Conservation (phyloP, 169 alveolate genomes). For the Plasmodium malariae region DNA sequence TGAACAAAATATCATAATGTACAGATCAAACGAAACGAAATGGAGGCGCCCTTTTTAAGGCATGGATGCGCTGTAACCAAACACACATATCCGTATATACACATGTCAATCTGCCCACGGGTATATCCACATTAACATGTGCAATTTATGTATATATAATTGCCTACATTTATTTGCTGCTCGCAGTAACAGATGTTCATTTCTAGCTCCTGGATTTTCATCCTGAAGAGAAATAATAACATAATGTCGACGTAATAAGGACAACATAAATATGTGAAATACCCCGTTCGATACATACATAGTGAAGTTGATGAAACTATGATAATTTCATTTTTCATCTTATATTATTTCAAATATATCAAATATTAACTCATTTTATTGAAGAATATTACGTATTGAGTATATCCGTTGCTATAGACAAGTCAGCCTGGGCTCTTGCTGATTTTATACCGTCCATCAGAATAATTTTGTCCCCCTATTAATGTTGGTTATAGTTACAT, state of each 20-base stretch:
- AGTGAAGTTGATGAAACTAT: no score
- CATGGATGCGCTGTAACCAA: not conserved
- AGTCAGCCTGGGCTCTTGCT: slow-evolving; percentile 51
- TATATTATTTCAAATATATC: no score
- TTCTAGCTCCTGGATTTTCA: slow-evolving; percentile 53
- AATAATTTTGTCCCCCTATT: slow-evolving; percentile 63
- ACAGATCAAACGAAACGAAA: no score
- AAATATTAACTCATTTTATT: not conserved
- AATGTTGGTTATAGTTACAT: not conserved
- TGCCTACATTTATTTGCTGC: slow-evolving; percentile 63
- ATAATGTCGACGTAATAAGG: no score
- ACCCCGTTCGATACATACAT: no score
- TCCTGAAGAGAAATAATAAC: slow-evolving; percentile 7
- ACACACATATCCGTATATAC: not conserved
- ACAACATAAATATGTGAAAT: no score
- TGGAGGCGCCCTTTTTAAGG: no score
- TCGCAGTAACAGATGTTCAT: slow-evolving; percentile 62
- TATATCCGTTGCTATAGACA: slow-evolving; percentile 67
- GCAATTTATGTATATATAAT: not conserved
- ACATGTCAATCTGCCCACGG: not conserved
- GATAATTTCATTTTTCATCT: no score
- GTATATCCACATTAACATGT: no score
- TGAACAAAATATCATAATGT: no score
- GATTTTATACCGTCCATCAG: slow-evolving; percentile 67
- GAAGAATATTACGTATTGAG: slow-evolving; percentile 30